phyloP scores from a whole-genome alignment of 495 filamentous ascomycete species.

The Xylaria curta region DNA sequence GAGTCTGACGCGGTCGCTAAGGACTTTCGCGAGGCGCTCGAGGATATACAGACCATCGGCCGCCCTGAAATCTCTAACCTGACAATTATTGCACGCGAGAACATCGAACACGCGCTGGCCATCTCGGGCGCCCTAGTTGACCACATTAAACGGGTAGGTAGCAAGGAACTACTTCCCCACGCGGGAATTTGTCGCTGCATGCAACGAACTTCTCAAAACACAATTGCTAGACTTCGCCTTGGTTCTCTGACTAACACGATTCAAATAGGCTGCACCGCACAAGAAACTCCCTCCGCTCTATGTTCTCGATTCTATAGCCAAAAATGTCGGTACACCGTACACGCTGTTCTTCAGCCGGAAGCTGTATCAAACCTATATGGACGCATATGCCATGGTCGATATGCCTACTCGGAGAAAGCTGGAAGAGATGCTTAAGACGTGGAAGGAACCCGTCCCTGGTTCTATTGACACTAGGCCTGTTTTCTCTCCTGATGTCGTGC shows the following conservation, averaged over 20 bases:
- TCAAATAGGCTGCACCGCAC: constrained; percentile 74
- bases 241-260: constrained; percentile 28
- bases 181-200: constrained; percentile 11
- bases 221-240: not conserved
- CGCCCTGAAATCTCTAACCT: constrained; percentile 93
- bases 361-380: constrained; percentile 94
- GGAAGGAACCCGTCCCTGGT: constrained; percentile 95
- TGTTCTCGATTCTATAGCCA: constrained; percentile 96
- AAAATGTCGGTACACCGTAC: constrained; percentile 98
- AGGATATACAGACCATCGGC: constrained; percentile 87
- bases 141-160: constrained; percentile 89
- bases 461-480: constrained; percentile 87
- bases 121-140: constrained; percentile 89
- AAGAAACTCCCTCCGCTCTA: constrained; percentile 95
- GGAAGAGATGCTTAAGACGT: constrained; percentile 97
- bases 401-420: constrained; percentile 80
- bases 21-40: constrained; percentile 91
- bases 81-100: constrained; percentile 95
- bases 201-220: constrained; percentile 1
- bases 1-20: constrained; percentile 89
- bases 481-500: constrained; percentile 81
- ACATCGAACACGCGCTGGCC: constrained; percentile 88
- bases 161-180: constrained; percentile 16
- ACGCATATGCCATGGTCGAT: constrained; percentile 89
- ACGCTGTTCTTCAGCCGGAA: constrained; percentile 91